A percentile compares a stretch with the other conserved stretches of the same genome.
phyloP scores from a whole-genome alignment of 2,329 filamentous ascomycete genomes.

The Sclerotinia spermophila region DNA sequence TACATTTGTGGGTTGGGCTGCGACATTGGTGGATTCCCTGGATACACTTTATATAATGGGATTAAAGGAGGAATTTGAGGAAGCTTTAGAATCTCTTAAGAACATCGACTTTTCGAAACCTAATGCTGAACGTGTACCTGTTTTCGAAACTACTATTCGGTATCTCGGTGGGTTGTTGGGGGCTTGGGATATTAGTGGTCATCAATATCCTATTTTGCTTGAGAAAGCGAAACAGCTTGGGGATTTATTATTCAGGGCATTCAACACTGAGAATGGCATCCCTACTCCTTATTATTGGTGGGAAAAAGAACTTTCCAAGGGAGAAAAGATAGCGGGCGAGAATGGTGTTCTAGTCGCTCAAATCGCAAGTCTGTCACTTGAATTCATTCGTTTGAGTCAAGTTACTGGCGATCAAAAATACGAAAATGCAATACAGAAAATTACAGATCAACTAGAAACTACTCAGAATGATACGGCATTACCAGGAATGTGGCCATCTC shows the following conservation, averaged over 20 bases:
- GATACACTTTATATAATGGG: conserved; percentile 85
- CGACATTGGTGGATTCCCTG: conserved; percentile 74
- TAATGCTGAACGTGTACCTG: conserved; percentile 20
- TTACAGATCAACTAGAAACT: conserved; percentile 51
- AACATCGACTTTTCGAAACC: conserved; percentile 25
- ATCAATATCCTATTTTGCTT: conserved; percentile 55
- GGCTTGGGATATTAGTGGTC: conserved; percentile 55
- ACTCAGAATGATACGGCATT: conserved; percentile 50
- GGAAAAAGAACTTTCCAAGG: background rate
- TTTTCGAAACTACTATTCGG: conserved; percentile 30
- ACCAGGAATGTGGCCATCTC: conserved; percentile 59
- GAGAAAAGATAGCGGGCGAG: conserved; percentile 1
- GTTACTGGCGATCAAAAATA: conserved; percentile 56
- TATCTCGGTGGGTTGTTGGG: conserved; percentile 28
- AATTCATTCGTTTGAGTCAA: conserved; percentile 60
- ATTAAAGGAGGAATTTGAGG: conserved; percentile 70
- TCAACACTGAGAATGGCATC: conserved; percentile 69
- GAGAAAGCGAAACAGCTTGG: conserved; percentile 64
- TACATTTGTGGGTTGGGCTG: conserved; percentile 86
- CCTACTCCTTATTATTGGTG: conserved; percentile 53
- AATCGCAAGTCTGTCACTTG: conserved; percentile 55
- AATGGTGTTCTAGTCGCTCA: conserved; percentile 50
- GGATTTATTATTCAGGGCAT: conserved; percentile 68
- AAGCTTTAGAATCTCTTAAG: conserved; percentile 63
- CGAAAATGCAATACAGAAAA: conserved; percentile 56